These are phyloP conservation scores for Lolium perenne DNA, from an alignment of 176 grass and related monocot genomes.

Conservation along the genomic window DNA sequence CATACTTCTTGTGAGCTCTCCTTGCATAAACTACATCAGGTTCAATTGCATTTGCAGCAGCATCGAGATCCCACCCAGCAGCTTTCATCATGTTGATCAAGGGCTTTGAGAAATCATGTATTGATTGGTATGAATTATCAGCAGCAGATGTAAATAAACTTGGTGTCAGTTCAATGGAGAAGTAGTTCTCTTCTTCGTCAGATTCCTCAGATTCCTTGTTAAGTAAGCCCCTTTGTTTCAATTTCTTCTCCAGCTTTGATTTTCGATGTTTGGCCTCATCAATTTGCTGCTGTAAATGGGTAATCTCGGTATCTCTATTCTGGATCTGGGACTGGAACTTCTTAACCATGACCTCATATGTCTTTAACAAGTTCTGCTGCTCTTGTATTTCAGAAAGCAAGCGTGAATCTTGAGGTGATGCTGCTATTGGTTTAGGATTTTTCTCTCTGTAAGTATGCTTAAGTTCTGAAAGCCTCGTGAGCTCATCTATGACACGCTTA, in stretches of 20 bases:
- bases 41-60: conserved; percentile 79
- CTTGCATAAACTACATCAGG: conserved; percentile 71
- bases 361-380: conserved; percentile 90
- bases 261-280: conserved; percentile 81
- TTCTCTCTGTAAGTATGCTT: conserved; percentile 94
- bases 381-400: conserved; percentile 94
- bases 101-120: conserved; percentile 95
- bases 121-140: conserved; percentile 80
- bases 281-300: conserved; percentile 76
- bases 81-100: conserved; percentile 99
- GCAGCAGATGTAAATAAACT: conserved; percentile 83
- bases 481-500: conserved; percentile 93
- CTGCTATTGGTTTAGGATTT: conserved; percentile 76
- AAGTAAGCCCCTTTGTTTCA: conserved; percentile 86
- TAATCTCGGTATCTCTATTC: conserved; percentile 81
- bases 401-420: conserved; percentile 80
- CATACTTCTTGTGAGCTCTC: conserved; percentile 92
- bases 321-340: conserved; percentile 97
- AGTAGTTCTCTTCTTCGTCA: conserved; percentile 90
- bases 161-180: conserved; percentile 90
- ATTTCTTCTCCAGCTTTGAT: conserved; percentile 91
- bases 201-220: conserved; percentile 82
- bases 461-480: conserved; percentile 90
- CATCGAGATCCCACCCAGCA: conserved; percentile 96
- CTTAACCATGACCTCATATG: conserved; percentile 96